Evolutionary conservation across 768 basidiomycete species (phyloP).

Genomic region (Naganishia friedmannii): DNA sequence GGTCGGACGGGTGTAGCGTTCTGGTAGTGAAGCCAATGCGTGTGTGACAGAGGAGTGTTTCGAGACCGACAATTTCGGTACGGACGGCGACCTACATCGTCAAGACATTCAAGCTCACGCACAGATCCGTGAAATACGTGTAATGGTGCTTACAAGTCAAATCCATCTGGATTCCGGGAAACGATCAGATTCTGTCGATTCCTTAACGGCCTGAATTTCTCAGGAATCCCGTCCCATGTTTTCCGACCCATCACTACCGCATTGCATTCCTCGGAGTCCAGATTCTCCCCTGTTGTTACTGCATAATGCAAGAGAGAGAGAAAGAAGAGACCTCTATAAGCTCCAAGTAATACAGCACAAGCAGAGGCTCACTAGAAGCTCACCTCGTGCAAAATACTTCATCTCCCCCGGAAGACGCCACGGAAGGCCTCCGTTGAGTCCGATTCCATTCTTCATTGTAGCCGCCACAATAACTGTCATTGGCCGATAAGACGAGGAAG

Average conservation of each 20-base stretch:
- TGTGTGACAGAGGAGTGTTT: conserved; percentile 34
- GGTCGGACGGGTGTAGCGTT: background rate
- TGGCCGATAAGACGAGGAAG: conserved; percentile 1
- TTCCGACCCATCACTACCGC: conserved; percentile 91
- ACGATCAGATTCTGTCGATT: conserved; percentile 75
- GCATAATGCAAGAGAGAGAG: background rate
- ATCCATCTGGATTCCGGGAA: conserved; percentile 63
- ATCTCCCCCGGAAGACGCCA: conserved; percentile 88
- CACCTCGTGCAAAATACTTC: conserved; percentile 84
- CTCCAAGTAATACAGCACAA: background rate
- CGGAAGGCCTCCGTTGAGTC: conserved; percentile 68
- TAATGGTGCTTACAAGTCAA: conserved; percentile 10
- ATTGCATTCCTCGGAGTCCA: conserved; percentile 63
- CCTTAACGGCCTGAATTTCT: conserved; percentile 73
- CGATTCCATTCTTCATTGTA: conserved; percentile 82
- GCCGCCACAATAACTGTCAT: conserved; percentile 92
- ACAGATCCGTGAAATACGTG: background rate
- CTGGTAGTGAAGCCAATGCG: conserved; percentile 31
- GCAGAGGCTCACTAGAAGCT: conserved; percentile 47
- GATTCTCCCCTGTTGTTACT: conserved; percentile 52
- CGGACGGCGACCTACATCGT: background rate
- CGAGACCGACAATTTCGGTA: background rate
- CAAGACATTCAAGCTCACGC: background rate
- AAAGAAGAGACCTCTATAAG: background rate
- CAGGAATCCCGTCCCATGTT: conserved; percentile 95